Evolutionary conservation across 768 basidiomycete genomes (phyloP).

Genomic region (Pulveroboletus frians): DNA sequence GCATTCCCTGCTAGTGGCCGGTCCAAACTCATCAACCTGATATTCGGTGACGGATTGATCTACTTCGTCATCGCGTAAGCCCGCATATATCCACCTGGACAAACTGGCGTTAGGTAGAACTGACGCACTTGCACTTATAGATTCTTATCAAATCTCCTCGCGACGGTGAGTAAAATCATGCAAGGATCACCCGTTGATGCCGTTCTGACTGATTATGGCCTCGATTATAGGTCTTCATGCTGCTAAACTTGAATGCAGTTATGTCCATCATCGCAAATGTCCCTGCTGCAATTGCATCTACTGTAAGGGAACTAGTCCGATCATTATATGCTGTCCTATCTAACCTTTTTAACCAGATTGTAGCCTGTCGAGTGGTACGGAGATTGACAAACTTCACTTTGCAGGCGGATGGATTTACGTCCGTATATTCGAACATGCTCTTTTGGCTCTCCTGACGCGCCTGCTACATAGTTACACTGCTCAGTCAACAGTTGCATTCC

Average conservation of each 20-base stretch:
- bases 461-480: conserved; percentile 32
- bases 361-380: conserved; percentile 58
- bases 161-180: conserved; percentile 32
- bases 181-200: neutral
- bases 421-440: conserved; percentile 26
- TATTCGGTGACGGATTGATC: conserved; percentile 69
- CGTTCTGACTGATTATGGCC: neutral
- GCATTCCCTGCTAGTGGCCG: conserved; percentile 43
- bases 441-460: conserved; percentile 17
- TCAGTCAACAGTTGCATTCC: conserved; percentile 59
- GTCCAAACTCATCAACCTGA: conserved; percentile 53
- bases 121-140: conserved; percentile 30
- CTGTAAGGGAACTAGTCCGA: conserved; percentile 35
- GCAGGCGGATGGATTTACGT: conserved; percentile 49
- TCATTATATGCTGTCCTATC: neutral
- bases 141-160: conserved; percentile 62
- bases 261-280: conserved; percentile 74
- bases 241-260: conserved; percentile 63
- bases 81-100: conserved; percentile 5
- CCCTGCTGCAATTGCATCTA: conserved; percentile 64
- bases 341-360: conserved; percentile 44
- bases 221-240: conserved; percentile 47
- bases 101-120: neutral
- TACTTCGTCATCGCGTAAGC: conserved; percentile 69
- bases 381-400: conserved; percentile 55